Percentiles rank a stretch among this genome's conserved stretches.
phyloP scores from a whole-genome alignment of 228 moss, liverwort and hornwort genomes.

The Sphagnum magellanicum region DNA sequence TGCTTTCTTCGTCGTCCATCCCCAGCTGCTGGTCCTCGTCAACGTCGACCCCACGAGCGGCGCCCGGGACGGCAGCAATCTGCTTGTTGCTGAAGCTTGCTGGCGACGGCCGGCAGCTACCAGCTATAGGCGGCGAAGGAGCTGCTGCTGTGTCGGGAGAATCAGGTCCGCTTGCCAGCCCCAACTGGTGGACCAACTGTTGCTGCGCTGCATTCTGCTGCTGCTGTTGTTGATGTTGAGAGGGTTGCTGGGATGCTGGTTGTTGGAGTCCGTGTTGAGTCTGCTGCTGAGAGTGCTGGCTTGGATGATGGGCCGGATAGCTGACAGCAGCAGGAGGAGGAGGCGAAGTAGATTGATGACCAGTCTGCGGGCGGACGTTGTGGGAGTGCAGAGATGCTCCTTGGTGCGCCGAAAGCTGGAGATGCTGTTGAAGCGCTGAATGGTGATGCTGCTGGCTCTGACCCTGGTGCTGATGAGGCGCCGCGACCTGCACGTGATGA shows the following conservation, averaged over 20 bases:
- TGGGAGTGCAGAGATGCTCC: too few relatives aligned
- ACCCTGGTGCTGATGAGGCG: conserved; percentile 33
- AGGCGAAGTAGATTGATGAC: conserved; percentile 3
- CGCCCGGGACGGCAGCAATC: background rate
- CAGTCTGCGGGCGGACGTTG: too few relatives aligned
- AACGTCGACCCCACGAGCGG: conserved; percentile 38
- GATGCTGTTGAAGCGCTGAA: too few relatives aligned
- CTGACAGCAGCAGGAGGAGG: conserved; percentile 35
- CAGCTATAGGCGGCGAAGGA: conserved; percentile 17
- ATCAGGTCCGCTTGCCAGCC: conserved; percentile 51
- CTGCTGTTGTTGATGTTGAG: conserved; percentile 29
- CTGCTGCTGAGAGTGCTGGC: conserved; percentile 32
- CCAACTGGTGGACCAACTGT: conserved; percentile 54
- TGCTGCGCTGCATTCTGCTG: conserved; percentile 13
- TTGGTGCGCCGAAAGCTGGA: too few relatives aligned
- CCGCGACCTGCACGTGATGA: too few relatives aligned
- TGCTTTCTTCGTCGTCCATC: conserved; percentile 84
- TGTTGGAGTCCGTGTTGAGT: conserved; percentile 23
- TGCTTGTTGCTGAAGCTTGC: conserved; percentile 33
- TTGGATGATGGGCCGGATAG: conserved; percentile 22
- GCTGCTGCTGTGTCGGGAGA: conserved; percentile 29
- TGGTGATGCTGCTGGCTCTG: conserved; percentile 26
- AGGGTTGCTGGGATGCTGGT: conserved; percentile 24
- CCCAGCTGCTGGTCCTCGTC: conserved; percentile 59
- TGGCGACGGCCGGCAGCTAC: conserved; percentile 42